phyloP scores from a whole-genome alignment of 2,329 filamentous ascomycete species.

The Diaporthe citrichinensis region DNA sequence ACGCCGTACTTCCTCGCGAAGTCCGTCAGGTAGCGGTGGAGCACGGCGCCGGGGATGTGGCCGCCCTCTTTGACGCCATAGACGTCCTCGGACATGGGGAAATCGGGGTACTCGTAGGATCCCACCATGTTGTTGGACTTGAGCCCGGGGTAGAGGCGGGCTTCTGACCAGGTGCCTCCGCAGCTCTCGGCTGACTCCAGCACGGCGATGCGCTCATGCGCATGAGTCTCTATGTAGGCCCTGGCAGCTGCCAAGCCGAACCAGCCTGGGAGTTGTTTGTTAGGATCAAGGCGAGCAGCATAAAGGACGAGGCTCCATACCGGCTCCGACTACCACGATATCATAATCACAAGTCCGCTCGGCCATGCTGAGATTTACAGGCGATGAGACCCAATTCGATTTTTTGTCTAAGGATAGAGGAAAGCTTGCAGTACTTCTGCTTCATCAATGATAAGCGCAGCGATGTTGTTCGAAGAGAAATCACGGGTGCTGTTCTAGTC shows the following conservation, averaged over 20 bases:
- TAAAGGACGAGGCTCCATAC: slow-evolving; percentile 9
- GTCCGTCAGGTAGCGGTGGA: slow-evolving; percentile 55
- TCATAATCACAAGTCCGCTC: slow-evolving; percentile 34
- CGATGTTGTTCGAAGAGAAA: background rate
- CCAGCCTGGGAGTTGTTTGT: slow-evolving; percentile 54
- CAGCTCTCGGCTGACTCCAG: slow-evolving; percentile 65
- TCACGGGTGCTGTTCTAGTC: background rate
- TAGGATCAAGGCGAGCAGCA: background rate
- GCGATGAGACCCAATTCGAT: background rate
- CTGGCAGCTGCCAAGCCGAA: slow-evolving; percentile 67
- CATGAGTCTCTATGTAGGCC: slow-evolving; percentile 64
- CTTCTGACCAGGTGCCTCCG: slow-evolving; percentile 73
- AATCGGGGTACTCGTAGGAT: slow-evolving; percentile 75
- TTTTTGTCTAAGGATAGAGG: background rate
- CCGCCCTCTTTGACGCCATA: slow-evolving; percentile 55
- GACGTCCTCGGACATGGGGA: slow-evolving; percentile 67
- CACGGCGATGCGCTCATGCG: slow-evolving; percentile 60
- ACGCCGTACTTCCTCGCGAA: slow-evolving; percentile 63
- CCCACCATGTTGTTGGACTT: slow-evolving; percentile 76
- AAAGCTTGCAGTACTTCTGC: background rate
- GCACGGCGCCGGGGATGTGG: slow-evolving; percentile 54
- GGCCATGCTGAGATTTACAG: slow-evolving; percentile 21
- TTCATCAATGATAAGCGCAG: background rate
- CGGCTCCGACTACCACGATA: slow-evolving; percentile 41
- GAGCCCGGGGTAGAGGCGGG: slow-evolving; percentile 72